Evolutionary conservation across 768 basidiomycete genomes (phyloP), one percentile per base, ranked within the genome.

Genomic region (Leccinum subgranulosum): DNA sequence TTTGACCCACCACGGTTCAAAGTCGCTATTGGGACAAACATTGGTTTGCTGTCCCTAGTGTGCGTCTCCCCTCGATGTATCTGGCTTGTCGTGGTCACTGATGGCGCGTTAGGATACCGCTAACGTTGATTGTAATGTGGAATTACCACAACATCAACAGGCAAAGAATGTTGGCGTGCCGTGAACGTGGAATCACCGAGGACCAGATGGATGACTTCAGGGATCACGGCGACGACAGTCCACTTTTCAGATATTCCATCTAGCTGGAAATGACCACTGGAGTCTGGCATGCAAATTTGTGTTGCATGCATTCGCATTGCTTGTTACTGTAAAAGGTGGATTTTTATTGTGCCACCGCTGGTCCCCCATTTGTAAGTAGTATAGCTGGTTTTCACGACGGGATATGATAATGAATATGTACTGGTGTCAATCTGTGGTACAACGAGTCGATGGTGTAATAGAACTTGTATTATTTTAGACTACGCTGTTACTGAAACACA

Each of bases 181-280:
- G 64, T 4, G 73, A 73, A 14, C 70, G 77, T 49, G 75, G 75
- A 5, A 80, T 86, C 49, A 73, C 75, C 21, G 66, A 72, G 5
- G 74, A 68, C 27, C 68, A 69, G 29, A 65, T 63, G 33, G 69
- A 70, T 12, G 75, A 79, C 34, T 84, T 79, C 54, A 67, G 59
- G 23, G 72, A 81, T 3, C 64, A 78, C 57, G 84, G 81, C 4
- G 81, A 81, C 61, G 75, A 77, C 51, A 81, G 80, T 48, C 84
- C 84, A 27, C 65, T 85, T 49, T 85, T 83, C 73, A 77, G 79
- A 77, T 73, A 70, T 8, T 52, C 62, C 2, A 43, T 68, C 12
- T 70, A 62, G 55, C 28, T 47, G 11, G 17, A 4, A 46, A 21
- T 21, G 23, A 29, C 27, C 19, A 9, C 29, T 6, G 10, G 21